phyloP scores from a whole-genome alignment of 1,284 basidiomycete species.

The Ustilago nuda region DNA sequence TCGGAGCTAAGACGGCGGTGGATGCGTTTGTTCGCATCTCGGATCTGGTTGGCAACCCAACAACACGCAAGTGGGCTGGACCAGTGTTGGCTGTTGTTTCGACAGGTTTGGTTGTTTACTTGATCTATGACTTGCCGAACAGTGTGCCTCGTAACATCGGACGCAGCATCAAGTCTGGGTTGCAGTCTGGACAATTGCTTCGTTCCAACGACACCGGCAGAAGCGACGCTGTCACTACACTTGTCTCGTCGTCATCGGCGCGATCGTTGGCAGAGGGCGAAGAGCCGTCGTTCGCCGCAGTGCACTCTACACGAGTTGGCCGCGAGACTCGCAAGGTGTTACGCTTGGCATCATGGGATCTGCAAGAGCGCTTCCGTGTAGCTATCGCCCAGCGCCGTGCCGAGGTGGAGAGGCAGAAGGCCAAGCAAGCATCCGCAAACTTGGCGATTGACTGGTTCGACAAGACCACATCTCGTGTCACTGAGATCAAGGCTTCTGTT shows the following conservation, averaged over 20 bases:
- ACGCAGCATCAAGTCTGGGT: constrained; percentile 55
- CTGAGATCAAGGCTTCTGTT: constrained; percentile 18
- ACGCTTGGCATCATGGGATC: constrained; percentile 89
- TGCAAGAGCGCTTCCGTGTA: constrained; percentile 82
- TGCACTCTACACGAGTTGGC: constrained; percentile 79
- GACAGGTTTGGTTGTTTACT: constrained; percentile 82
- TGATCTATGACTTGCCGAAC: constrained; percentile 87
- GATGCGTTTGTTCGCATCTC: constrained; percentile 63
- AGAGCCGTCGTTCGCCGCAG: constrained; percentile 74
- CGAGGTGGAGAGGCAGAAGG: constrained; percentile 67
- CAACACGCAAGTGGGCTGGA: constrained; percentile 85
- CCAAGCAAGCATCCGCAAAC: constrained; percentile 59
- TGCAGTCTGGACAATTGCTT: constrained; percentile 32
- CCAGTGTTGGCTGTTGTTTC: constrained; percentile 82
- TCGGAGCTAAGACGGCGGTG: constrained; percentile 73
- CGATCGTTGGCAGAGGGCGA: constrained; percentile 10
- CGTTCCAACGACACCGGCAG: constrained; percentile 13
- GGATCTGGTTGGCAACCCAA: constrained; percentile 83
- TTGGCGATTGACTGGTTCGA: constrained; percentile 59
- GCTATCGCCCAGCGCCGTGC: constrained; percentile 81
- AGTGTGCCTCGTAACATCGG: constrained; percentile 86
- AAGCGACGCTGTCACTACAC: constrained; percentile 8
- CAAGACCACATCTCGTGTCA: constrained; percentile 40
- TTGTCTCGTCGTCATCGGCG: constrained; percentile 14
- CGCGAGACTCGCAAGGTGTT: constrained; percentile 95